These are phyloP conservation scores for Hura crepitans DNA, from an alignment of 441 rosid species.

Conservation along the genomic window DNA sequence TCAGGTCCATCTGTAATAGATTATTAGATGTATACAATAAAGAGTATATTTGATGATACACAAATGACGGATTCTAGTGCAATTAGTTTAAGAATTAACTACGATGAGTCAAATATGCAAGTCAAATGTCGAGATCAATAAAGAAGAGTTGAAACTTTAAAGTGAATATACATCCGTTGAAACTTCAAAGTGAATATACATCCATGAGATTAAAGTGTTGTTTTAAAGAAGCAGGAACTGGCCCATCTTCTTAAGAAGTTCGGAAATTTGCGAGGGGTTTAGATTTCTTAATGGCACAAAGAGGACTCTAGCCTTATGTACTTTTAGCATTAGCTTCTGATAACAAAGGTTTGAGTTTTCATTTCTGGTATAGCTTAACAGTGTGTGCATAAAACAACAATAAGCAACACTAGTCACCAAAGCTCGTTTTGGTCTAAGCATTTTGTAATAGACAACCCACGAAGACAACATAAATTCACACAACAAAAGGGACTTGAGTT, in stretches of 20 bases:
- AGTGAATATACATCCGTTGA: constrained; percentile 2
- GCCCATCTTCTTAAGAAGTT: constrained; percentile 18
- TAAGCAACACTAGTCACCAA: constrained; percentile 7
- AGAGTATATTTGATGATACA: neutral
- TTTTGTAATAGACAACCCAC: neutral
- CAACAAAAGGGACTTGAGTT: neutral
- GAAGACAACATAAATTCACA: neutral
- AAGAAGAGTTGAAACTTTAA: constrained; percentile 9
- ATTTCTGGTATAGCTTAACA: constrained; percentile 54
- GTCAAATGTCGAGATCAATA: constrained; percentile 6
- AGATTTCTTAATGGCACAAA: constrained; percentile 4
- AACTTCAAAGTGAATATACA: constrained; percentile 9
- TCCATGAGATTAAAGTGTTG: constrained; percentile 2
- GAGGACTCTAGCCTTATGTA: constrained; percentile 31
- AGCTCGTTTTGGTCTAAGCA: neutral
- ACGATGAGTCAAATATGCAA: constrained; percentile 15
- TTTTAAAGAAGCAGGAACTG: constrained; percentile 8
- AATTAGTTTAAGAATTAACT: neutral
- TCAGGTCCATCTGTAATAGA: neutral
- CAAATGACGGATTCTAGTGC: neutral
- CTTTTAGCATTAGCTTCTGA: constrained; percentile 47
- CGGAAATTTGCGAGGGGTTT: constrained; percentile 2
- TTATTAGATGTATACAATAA: neutral
- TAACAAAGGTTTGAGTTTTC: constrained; percentile 62
- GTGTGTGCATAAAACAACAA: constrained; percentile 52